Percentiles rank a stretch among this genome's conserved stretches.
Evolutionary conservation across 116 monocot species (phyloP).

Genomic region (Cymodocea nodosa): DNA sequence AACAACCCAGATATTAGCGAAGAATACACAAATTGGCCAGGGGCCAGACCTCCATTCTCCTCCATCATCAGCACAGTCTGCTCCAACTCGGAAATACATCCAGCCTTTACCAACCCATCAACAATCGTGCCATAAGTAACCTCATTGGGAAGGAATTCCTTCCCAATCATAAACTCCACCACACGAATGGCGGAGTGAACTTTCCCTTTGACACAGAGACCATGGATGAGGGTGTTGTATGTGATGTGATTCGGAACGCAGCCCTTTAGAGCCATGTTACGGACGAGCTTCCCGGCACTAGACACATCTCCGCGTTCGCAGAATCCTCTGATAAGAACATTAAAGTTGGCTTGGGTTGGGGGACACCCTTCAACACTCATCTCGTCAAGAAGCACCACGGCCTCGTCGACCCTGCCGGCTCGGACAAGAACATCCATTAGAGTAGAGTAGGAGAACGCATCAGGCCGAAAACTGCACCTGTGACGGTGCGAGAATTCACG

Average conservation of each 20-base stretch:
- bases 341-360: conserved; percentile 50
- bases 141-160: conserved; percentile 37
- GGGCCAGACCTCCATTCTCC: conserved; percentile 13
- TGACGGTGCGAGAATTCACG: conserved; percentile 21
- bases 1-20: conserved; percentile 45
- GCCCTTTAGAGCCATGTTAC: conserved; percentile 73
- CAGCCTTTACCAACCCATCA: conserved; percentile 46
- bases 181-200: conserved; percentile 37
- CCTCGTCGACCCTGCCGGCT: conserved; percentile 39
- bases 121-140: conserved; percentile 63
- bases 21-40: conserved; percentile 62
- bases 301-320: conserved; percentile 39
- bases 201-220: conserved; percentile 43
- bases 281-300: conserved; percentile 42
- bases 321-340: conserved; percentile 37
- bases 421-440: conserved; percentile 41
- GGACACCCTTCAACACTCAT: conserved; percentile 59
- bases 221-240: conserved; percentile 79
- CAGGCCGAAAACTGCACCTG: conserved; percentile 25
- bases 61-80: conserved; percentile 40
- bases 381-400: conserved; percentile 64
- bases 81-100: conserved; percentile 35
- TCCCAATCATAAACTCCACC: conserved; percentile 44
- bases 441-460: conserved; percentile 66
- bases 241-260: conserved; percentile 60